Conservation (phyloP, 208 protist genomes). For the Leishmania major region DNA sequence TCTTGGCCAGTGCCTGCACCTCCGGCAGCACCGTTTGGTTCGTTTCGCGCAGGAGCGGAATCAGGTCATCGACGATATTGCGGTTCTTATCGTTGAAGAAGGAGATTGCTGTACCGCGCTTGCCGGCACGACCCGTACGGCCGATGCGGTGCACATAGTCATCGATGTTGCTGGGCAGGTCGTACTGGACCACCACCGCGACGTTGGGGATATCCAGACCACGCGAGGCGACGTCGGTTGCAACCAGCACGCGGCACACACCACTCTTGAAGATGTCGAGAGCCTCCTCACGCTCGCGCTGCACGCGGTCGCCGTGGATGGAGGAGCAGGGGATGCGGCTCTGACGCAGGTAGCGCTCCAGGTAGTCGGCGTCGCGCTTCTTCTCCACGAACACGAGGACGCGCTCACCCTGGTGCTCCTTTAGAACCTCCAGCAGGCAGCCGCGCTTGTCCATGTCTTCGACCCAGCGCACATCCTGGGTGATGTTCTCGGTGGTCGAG, state of each 20-base stretch:
- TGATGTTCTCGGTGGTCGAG: slow-evolving; percentile 97
- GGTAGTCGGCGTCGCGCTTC: slow-evolving; percentile 96
- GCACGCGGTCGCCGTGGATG: slow-evolving; percentile 97
- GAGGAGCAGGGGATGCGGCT: slow-evolving; percentile 87
- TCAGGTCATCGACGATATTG: slow-evolving; percentile 90
- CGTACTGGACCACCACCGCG: slow-evolving; percentile 98
- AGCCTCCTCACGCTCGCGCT: slow-evolving; percentile 93
- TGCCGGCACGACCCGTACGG: slow-evolving; percentile 98
- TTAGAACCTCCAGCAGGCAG: slow-evolving; percentile 70
- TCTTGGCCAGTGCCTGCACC: slow-evolving; percentile 81
- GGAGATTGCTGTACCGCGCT: slow-evolving; percentile 95
- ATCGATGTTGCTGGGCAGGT: slow-evolving; percentile 98
- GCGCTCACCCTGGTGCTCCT: slow-evolving; percentile 69
- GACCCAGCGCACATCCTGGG: slow-evolving; percentile 95
- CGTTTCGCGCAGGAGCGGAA: slow-evolving; percentile 84
- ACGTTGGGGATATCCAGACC: slow-evolving; percentile 98
- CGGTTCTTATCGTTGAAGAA: slow-evolving; percentile 96
- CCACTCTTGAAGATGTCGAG: slow-evolving; percentile 91
- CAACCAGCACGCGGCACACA: slow-evolving; percentile 93
- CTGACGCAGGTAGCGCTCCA: slow-evolving; percentile 94
- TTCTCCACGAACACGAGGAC: slow-evolving; percentile 99
- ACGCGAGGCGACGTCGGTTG: slow-evolving; percentile 98
- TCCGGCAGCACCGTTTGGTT: slow-evolving; percentile 79
- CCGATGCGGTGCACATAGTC: slow-evolving; percentile 99
- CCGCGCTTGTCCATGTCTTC: slow-evolving; percentile 86